Conservation (phyloP, 2,329 filamentous ascomycete species). For the Chrysoporthe cubensis region DNA sequence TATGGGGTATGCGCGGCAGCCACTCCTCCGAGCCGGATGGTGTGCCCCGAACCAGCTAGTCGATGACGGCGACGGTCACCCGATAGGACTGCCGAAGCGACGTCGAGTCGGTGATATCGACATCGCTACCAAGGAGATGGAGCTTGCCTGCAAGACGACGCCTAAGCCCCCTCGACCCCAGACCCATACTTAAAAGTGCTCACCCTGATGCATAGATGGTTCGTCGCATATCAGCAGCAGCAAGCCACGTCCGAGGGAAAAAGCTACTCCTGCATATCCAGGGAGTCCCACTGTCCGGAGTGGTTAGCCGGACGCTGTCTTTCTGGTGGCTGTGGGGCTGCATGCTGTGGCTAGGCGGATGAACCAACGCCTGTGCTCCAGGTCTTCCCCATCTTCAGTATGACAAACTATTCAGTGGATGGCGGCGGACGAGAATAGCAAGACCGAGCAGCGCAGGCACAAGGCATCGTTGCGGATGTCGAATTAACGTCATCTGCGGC, state of each 20-base stretch:
- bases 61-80: neutral
- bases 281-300: slow-evolving; percentile 13
- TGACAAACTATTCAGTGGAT: neutral
- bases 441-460: neutral
- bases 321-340: slow-evolving; percentile 9
- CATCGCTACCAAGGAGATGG: neutral
- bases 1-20: neutral
- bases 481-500: neutral
- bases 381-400: neutral
- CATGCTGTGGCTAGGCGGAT: slow-evolving; percentile 15
- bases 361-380: slow-evolving; percentile 8
- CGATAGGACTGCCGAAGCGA: slow-evolving; percentile 3
- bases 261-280: slow-evolving; percentile 12
- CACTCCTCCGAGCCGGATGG: slow-evolving; percentile 8
- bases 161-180: neutral
- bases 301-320: slow-evolving; percentile 16
- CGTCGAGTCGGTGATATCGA: neutral
- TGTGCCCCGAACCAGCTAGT: slow-evolving; percentile 12
- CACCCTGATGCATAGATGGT: slow-evolving; percentile 2
- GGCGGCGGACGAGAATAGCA: neutral
- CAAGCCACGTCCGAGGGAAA: neutral
- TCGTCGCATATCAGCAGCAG: slow-evolving; percentile 13
- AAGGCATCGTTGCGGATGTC: neutral
- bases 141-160: neutral
- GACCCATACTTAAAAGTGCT: neutral